Conservation (phyloP, 106 monocot genomes). For the Ottelia alismoides region DNA sequence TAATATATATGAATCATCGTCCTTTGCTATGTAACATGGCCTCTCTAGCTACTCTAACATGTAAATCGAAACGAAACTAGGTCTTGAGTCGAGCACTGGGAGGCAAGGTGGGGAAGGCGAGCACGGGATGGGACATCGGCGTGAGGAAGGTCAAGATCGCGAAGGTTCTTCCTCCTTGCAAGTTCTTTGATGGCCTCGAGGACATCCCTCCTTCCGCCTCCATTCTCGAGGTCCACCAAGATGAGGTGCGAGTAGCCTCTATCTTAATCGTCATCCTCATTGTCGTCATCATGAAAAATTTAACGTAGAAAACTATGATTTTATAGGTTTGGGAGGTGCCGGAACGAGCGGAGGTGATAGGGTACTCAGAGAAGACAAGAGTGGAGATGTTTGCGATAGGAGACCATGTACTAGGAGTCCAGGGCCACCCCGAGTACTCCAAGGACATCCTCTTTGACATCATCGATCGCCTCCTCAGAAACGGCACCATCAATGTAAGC, state of each 20-base stretch:
- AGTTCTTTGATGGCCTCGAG: constrained; percentile 8
- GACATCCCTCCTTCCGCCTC: constrained; percentile 19
- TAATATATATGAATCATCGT: too few species aligned
- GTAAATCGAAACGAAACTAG: too few species aligned
- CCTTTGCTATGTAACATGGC: too few species aligned
- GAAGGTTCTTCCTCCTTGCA: constrained; percentile 3
- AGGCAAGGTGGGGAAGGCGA: constrained; percentile 16
- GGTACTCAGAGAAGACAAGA: constrained; percentile 49
- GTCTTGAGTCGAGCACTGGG: constrained; percentile 23
- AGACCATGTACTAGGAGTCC: constrained; percentile 62
- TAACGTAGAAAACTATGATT: too few species aligned
- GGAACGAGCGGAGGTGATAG: constrained; percentile 48
- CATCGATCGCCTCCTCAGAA: constrained; percentile 46
- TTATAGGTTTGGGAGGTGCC: constrained; percentile 67
- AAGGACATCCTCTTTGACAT: constrained; percentile 58
- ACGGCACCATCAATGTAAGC: constrained; percentile 36
- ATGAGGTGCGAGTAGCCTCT: too few species aligned
- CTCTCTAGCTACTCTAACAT: too few species aligned
- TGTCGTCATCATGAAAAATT: too few species aligned
- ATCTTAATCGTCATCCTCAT: too few species aligned
- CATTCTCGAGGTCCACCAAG: constrained; percentile 67
- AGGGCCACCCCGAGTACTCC: constrained; percentile 82
- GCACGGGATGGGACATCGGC: constrained; percentile 24
- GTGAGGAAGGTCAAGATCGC: constrained; percentile 15
- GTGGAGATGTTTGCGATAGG: constrained; percentile 58